Base-by-base conservation (phyloP, 306 rosid species). In the Quercus engelmannii region DNA sequence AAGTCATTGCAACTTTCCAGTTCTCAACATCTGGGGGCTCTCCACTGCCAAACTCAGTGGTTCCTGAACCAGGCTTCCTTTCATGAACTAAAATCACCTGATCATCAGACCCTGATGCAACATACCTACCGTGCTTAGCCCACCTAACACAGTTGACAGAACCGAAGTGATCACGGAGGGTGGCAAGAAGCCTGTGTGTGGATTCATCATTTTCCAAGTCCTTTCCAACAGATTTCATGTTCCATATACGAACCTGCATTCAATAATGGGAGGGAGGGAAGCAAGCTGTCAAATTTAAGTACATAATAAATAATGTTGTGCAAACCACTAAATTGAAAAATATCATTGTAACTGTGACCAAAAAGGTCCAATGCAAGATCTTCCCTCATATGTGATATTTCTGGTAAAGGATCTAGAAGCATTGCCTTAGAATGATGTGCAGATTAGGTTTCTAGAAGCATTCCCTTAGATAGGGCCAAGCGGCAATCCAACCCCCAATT, bases 21-120 rank as follows among this genome's bases (percentile, higher is more conserved):
- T 95, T 95, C 83, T 95, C 99, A 71, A 95, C 88, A 72, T 95
- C 99, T 1, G 99, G 99, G 30, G 98, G 96, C 85, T 95, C 99
- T 80, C 99, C 99, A 51, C 99, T 91, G 62, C 99, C 99, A 81
- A 95, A 95, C 75, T 95, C 99, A 0, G 99, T 93, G 81, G 97
- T 95, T 82, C 99, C 99, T 5, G 98, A 95, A 83, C 99, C 99
- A 86, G 98, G 94, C 90, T 96, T 96, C 80, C 98, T 91, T 86
- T 96, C 99, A 55, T 96, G 99, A 78, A 96, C 78, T 76, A 91
- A 81, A 88, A 96, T 96, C 56, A 79, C 97, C 86, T 96, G 99
- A 83, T 96, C 99, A 79, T 95, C 99, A 28, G 99, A 96, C 28
- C 99, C 99, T 15, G 99, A 93, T 10, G 99, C 99, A 76, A 96